Base-by-base conservation (phyloP, 768 basidiomycete genomes). In the Clathrus columnatus region DNA sequence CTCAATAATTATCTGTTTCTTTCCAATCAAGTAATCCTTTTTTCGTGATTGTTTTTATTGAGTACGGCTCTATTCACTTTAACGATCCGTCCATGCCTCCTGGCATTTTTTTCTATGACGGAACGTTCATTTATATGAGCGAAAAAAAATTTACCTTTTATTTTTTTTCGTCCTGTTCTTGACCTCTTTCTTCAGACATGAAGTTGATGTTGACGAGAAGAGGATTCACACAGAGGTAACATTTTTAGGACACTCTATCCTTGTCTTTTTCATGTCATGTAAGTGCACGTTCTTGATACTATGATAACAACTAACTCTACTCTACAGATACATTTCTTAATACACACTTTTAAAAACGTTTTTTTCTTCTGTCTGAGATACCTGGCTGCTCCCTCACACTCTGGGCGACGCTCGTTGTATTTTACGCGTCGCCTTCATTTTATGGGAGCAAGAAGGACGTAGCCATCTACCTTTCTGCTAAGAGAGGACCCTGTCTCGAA, bases 381-480 rank as follows among this genome's bases (percentile, higher is more conserved):
- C 45, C 1, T 52, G 10, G 41, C 51, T 67, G 92, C 91, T 95
- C 90, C 79, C 79, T 80, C 80, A 94, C 92, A 95, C 92, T 94
- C 92, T 94, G 92, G 85, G 79, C 82, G 81, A 79, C 85, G 85
- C 82, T 74, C 63, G 61, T 58, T 68, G 57, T 62, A 65, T 20
- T 67, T 70, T 68, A 91, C 84, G 83, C 86, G 87, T 73, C 79
- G 83, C 84, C 81, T 90, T 92, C 86, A 94, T 95, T 95, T 94
- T 89, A 91, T 69, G 82, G 78, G 85, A 94, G 91, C 91, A 73
- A 94, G 65, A 91, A 50, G 36, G n/a, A 36, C 36, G 36, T 11
- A n/a, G n/a, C n/a, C n/a, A n/a, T n/a, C n/a, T 36, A 4, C 11
- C 36, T 36, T 36, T n/a, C 36, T 36, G 36, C 36, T n/a, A n/a